Base-by-base conservation (phyloP, 2,329 filamentous ascomycete genomes). In the Thermothelomyces thermophilus region DNA sequence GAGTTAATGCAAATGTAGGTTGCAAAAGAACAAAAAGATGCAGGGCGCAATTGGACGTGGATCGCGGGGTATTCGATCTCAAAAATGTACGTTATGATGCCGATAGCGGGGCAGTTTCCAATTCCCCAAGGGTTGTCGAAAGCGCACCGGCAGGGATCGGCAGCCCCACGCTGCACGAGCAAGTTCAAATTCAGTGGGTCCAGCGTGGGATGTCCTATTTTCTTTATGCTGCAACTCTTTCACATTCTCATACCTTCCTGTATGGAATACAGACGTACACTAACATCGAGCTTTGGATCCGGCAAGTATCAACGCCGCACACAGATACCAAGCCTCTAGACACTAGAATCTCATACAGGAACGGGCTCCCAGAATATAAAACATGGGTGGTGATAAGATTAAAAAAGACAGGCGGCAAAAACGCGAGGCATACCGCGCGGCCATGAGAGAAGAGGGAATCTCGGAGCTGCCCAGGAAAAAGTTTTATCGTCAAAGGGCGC, bases 401-500 rank as follows among this genome's bases (percentile, higher is more conserved):
- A 47, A 33, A 17, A 62, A 74, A 37, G 77, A 73, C 52, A 87
- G 85, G 64, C 75, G 74, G 52, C 76, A 80, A 60, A 83, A 83
- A 71, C 82, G 86, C 57, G 77, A 82, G 51, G 76, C 77, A 52
- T 87, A 86, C 63, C 81, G 79, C 59, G 74, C 74, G 48, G 69
- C 73, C 46, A 74, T 75, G 45, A 69, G 70, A 33, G 71, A 77
- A 55, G 73, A 77, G 63, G 73, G 69, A 19, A 69, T 71, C 34
- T 70, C 80, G 7, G 77, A 82, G 61, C 71, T 96, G 61, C 93
- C 93, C 9, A 85, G 88, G 70, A 98, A 98, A 76, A 91, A 87
- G 72, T 95, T 93, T 72, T 98, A 95, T 68, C 82, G 93, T 49
- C 93, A 98, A 70, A 81, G 93, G 67, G 93, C 93, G 33, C 93